Evolutionary conservation across 1,284 basidiomycete genomes (phyloP), one percentile per base, ranked within the genome.

Genomic region (Meripilus lineatus): DNA sequence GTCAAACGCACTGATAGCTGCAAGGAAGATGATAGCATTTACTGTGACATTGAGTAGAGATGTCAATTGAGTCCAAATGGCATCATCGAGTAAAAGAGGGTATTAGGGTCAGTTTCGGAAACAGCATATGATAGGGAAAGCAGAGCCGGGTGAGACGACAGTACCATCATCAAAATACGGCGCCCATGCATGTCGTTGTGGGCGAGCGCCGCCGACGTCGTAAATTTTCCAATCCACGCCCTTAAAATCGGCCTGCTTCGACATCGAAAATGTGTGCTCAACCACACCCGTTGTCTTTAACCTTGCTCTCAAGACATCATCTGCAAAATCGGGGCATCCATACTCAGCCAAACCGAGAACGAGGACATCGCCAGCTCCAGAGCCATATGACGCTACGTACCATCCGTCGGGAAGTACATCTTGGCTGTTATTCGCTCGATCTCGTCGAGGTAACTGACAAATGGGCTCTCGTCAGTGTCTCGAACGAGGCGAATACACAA

Each of bases 1-100:
- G 66, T 89, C 87, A 55, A 89, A 90, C 20, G 81, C 84, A 34
- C 86, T 89, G 48, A 89, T 87, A 21, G 87, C 86, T 32, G 84
- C 86, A 45, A 89, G 73, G 65, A 89, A 90, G 48, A 90, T 89
- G 57, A 90, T 85, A 32, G 84, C 84, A 58, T 87, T 84, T 26
- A 87, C 86, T 88, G 55, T 38, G 8, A 26, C 11, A 35, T 50
- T 21, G n/a, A 42, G 13, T 30, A 11, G 38, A 37, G 42, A 22
- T 20, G 43, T 47, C 40, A 40, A 36, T 24, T 17, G 24, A 34
- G 6, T 4, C 17, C 34, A 18, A 24, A 17, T 30, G 14, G 11
- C 11, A 32, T 15, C 25, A 5, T 35, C 25, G 42, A 6, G 48
- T 42, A 30, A 22, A 22, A 7, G 24, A 34, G 11, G 23, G n/a